Base-by-base conservation (phyloP, 495 filamentous ascomycete genomes). In the Podospora fimiseda region DNA sequence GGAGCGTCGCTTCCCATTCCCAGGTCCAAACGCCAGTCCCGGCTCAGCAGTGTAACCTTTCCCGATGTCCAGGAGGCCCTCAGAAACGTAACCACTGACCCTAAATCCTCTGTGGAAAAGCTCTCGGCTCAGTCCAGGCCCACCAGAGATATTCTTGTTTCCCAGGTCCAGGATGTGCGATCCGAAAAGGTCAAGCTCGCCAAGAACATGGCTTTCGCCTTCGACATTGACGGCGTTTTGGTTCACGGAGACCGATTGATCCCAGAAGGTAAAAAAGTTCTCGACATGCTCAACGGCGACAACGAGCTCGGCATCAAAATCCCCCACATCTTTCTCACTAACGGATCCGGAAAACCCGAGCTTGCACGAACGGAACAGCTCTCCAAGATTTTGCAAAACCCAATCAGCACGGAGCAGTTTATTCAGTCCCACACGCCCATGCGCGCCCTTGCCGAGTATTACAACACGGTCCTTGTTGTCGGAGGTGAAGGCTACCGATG, bases 1-100 rank as follows among this genome's bases (percentile, higher is more conserved):
- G 87, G 86, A 44, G 76, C 84, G 37, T 81, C 84, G 14, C 80
- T 91, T 9, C 87, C 86, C 37, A 91, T 90, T 53, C 87, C 86
- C 24, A 71, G 81, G 46, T 83, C 85, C 21, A 87, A 87, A 62
- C 75, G 85, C 43, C 76, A 78, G 52, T 87, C 84, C 2, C 79
- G 85, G 3, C 75, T 88, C 36, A 83, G 79, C 30, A 80, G 79
- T 43, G 67, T 72, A 52, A 66, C 70, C 22, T 58, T 63, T 45
- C 60, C 64, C 43, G 67, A 68, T 50, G 74, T 77, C 2, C 52
- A 73, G 52, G 70, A 66, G 13, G 59, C 59, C 1, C 42, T 60
- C 16, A 45, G 40, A 71, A 72, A 56, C 70, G 50, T 58, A 52
- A n/a, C 63, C 44, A n/a, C 13, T 15, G 21, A 58, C 8, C 53